A percentile compares a stretch with the other conserved stretches of the same genome.
These are phyloP conservation scores for Blepharisma stoltei DNA, from an alignment of 73 alveolate species.

Conservation along the genomic window DNA sequence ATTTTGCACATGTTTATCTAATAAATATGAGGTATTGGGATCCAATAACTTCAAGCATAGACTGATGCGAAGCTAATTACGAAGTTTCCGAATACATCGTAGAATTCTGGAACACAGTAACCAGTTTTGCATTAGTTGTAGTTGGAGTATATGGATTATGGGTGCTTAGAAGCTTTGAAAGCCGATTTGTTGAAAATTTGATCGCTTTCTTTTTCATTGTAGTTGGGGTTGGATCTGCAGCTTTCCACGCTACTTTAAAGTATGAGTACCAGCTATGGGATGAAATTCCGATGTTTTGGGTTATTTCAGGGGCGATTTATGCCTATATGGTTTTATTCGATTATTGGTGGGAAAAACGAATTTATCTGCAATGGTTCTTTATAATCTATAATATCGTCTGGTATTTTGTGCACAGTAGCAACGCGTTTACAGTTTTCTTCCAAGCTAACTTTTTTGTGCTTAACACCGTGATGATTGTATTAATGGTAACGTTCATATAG, in stretches of 20 bases:
- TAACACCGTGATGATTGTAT: not conserved
- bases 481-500: slow-evolving; percentile 11
- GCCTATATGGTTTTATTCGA: not conserved
- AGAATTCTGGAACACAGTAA: slow-evolving; percentile 18
- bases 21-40: slow-evolving; percentile 14
- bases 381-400: not conserved
- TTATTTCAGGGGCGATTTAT: slow-evolving; percentile 14
- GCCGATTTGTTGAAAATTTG: not conserved
- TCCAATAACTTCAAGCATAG: slow-evolving; percentile 24
- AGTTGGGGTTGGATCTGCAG: slow-evolving; percentile 25
- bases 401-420: not conserved
- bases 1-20: no score
- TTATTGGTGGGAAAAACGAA: not conserved
- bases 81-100: slow-evolving; percentile 25
- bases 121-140: not conserved
- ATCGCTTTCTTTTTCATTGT: not conserved
- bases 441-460: not conserved
- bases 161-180: not conserved
- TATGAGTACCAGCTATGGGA: slow-evolving; percentile 25
- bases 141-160: not conserved
- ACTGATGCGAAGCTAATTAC: slow-evolving; percentile 15
- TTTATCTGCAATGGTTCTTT: not conserved
- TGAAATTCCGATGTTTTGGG: slow-evolving; percentile 28
- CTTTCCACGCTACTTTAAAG: slow-evolving; percentile 18
- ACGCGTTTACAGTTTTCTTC: slow-evolving; percentile 13